Evolutionary conservation across 2,329 filamentous ascomycete genomes (phyloP).

Genomic region (Aspergillus calidoustus): DNA sequence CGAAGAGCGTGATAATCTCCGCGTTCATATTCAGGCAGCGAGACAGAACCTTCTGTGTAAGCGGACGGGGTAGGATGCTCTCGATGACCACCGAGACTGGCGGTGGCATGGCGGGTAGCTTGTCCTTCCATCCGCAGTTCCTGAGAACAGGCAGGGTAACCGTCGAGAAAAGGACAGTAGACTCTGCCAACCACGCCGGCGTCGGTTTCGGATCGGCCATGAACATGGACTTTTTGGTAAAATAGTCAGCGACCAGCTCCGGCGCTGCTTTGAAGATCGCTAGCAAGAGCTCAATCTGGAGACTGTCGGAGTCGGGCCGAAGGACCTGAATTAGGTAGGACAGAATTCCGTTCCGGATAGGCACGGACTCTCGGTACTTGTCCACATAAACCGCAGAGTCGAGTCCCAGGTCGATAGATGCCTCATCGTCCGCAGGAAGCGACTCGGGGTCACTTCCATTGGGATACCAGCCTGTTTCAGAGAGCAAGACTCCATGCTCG

Average conservation of each 20-base stretch:
- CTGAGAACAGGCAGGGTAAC: slow-evolving; percentile 75
- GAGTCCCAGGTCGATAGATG: slow-evolving; percentile 65
- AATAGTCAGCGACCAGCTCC: slow-evolving; percentile 87
- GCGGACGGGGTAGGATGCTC: slow-evolving; percentile 80
- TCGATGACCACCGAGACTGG: slow-evolving; percentile 80
- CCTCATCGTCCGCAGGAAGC: slow-evolving; percentile 50
- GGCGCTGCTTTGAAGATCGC: slow-evolving; percentile 80
- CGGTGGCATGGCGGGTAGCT: slow-evolving; percentile 71
- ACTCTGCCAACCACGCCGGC: slow-evolving; percentile 93
- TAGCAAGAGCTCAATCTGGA: slow-evolving; percentile 80
- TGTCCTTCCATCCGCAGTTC: slow-evolving; percentile 69
- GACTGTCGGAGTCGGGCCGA: slow-evolving; percentile 78
- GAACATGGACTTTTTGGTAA: slow-evolving; percentile 77
- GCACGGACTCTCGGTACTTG: slow-evolving; percentile 67
- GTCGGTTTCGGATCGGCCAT: slow-evolving; percentile 90
- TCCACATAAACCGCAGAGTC: slow-evolving; percentile 73
- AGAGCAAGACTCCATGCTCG: slow-evolving; percentile 73
- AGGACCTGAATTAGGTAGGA: slow-evolving; percentile 79
- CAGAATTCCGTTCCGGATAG: slow-evolving; percentile 78
- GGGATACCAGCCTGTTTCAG: slow-evolving; percentile 84
- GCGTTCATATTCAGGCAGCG: slow-evolving; percentile 79
- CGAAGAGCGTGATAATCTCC: slow-evolving; percentile 82
- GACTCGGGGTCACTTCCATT: slow-evolving; percentile 67
- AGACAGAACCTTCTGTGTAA: slow-evolving; percentile 78
- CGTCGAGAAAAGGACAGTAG: slow-evolving; percentile 81